Base-by-base conservation (phyloP, 2,329 filamentous ascomycete species). In the Penicillium sp. region DNA sequence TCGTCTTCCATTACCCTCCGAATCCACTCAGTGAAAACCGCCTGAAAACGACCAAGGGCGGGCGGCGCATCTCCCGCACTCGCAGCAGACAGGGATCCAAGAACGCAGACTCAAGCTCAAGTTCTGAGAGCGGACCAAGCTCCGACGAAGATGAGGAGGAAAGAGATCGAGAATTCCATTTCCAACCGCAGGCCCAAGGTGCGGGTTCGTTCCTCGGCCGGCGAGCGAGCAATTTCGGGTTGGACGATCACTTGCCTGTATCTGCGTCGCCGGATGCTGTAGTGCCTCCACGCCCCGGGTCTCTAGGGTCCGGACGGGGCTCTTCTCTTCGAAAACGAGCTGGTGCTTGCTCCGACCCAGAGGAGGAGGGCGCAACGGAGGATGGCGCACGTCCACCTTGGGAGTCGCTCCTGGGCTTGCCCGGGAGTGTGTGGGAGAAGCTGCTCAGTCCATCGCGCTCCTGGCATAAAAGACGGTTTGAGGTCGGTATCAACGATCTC, bases 1-100 rank as follows among this genome's bases (percentile, higher is more conserved):
- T 92, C 54, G 83, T 92, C 54, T 94, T 89, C 63, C 85, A 94
- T 64, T 92, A 92, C 56, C 87, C 87, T n/a, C 75, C 80, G 52
- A 65, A 69, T 55, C 62, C 71, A 48, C 63, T 68, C 39, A 60
- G 60, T 47, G 62, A 65, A 38, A 62, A 59, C 44, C 55, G 55
- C 22, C 50, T 64, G 26, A 56, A 64, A 39, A 53, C 61, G 22
- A 57, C 57, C 39, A 61, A 56, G 43, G 50, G 50, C 31, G 51
- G 54, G 15, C 60, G 61, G 16, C 61, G 61, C 45, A 49, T 51
- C 22, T 59, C 62, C 30, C 60, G 59, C 32, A 45, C 55, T 0
- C 62, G 59, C 41, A 55, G 45, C 46, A 45, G 51, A 36, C 51
- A 54, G 41, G 52, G 52, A 26, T 45, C 52, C 18, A 59, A 52